phyloP scores from a whole-genome alignment of 2,329 filamentous ascomycete genomes.

The Botrytis elliptica region DNA sequence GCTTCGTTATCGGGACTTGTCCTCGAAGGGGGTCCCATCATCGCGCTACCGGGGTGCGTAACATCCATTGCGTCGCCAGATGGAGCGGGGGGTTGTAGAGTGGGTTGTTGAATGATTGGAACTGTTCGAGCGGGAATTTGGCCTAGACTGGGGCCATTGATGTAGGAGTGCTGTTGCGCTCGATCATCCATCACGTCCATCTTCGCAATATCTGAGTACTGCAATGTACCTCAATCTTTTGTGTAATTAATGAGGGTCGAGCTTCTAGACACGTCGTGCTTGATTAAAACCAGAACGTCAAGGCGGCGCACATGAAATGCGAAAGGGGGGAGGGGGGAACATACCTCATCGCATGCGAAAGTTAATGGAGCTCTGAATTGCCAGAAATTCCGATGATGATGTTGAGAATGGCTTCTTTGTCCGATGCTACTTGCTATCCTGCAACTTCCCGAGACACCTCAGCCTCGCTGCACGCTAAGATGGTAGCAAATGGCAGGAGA shows the following conservation, averaged over 20 bases:
- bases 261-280: not conserved
- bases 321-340: conserved; percentile 15
- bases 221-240: conserved; percentile 12
- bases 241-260: conserved; percentile 8
- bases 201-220: conserved; percentile 33
- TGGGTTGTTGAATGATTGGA: conserved; percentile 56
- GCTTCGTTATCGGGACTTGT: conserved; percentile 38
- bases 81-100: conserved; percentile 58
- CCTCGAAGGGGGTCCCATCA: conserved; percentile 39
- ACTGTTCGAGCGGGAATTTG: conserved; percentile 45
- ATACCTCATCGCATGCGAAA: conserved; percentile 19
- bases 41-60: conserved; percentile 49
- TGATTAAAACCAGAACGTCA: not conserved
- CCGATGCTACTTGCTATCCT: conserved; percentile 23
- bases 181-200: conserved; percentile 38
- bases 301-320: not conserved
- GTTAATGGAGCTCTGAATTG: conserved; percentile 3
- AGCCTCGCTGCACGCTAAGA: conserved; percentile 31
- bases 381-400: conserved; percentile 2
- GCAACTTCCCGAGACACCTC: conserved; percentile 36
- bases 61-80: conserved; percentile 62
- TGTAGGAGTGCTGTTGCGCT: conserved; percentile 35
- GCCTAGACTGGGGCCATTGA: conserved; percentile 30
- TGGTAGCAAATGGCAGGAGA: not conserved
- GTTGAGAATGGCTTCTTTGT: conserved; percentile 21